These are phyloP conservation scores for Aspergillus ibericus DNA, from an alignment of 2,329 filamentous ascomycete species.

Conservation along the genomic window DNA sequence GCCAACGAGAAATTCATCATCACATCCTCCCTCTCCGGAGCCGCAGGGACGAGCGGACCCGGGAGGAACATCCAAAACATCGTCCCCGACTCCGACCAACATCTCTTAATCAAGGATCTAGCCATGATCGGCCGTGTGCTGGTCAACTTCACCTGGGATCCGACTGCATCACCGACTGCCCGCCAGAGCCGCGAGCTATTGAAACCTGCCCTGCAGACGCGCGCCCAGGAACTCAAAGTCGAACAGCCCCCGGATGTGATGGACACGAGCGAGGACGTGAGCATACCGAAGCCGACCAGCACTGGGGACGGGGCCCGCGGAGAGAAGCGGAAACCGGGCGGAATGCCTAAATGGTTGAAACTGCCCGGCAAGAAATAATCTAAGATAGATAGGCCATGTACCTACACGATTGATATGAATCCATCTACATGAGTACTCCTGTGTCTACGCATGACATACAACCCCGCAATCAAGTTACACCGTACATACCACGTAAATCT, in stretches of 20 bases:
- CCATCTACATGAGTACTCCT: background rate
- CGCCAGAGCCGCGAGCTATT: slow-evolving; percentile 58
- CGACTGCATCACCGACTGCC: slow-evolving; percentile 57
- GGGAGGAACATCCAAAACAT: slow-evolving; percentile 25
- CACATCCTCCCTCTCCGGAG: slow-evolving; percentile 52
- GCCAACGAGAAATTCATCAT: slow-evolving; percentile 69
- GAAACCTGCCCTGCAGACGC: slow-evolving; percentile 58
- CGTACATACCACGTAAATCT: background rate
- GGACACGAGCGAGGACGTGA: slow-evolving; percentile 49
- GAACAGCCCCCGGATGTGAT: slow-evolving; percentile 48
- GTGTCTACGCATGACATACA: background rate
- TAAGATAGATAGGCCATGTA: background rate
- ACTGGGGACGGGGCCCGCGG: slow-evolving; percentile 19
- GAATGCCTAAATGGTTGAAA: slow-evolving; percentile 70
- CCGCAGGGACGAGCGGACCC: slow-evolving; percentile 12
- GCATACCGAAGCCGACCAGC: slow-evolving; percentile 41
- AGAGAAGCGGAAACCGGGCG: slow-evolving; percentile 38
- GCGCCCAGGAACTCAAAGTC: slow-evolving; percentile 65
- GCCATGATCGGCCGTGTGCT: slow-evolving; percentile 70
- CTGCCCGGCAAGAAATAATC: slow-evolving; percentile 68
- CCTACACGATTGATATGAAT: background rate
- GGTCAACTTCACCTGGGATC: slow-evolving; percentile 74
- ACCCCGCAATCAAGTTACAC: background rate
- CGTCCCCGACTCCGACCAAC: slow-evolving; percentile 47
- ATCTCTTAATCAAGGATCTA: slow-evolving; percentile 68